phyloP scores from a whole-genome alignment of 2,329 filamentous ascomycete genomes.

The Pyrenophora teres region DNA sequence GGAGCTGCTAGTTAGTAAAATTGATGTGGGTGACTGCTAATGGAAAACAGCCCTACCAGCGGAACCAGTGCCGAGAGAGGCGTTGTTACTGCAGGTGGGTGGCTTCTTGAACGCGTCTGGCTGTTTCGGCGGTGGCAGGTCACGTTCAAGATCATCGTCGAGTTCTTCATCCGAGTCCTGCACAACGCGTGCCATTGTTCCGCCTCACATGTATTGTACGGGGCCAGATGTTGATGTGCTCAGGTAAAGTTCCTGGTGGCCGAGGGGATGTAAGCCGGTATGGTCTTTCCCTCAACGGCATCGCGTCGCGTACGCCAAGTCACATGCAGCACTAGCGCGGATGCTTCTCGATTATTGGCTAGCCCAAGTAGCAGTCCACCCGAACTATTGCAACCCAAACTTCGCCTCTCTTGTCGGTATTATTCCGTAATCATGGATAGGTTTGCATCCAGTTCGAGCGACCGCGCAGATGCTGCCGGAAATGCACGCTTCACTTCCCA shows the following conservation, averaged over 20 bases:
- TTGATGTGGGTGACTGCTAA: neutral
- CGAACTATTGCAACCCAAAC: neutral
- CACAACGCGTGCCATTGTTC: constrained; percentile 34
- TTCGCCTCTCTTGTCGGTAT: neutral
- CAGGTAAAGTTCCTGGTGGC: neutral
- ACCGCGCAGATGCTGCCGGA: constrained; percentile 35
- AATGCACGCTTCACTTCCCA: constrained; percentile 72
- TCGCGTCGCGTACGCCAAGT: constrained; percentile 27
- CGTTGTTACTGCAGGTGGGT: constrained; percentile 1
- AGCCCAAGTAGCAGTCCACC: constrained; percentile 2
- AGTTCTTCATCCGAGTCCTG: constrained; percentile 47
- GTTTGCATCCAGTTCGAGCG: constrained; percentile 26
- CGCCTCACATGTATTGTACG: constrained; percentile 1
- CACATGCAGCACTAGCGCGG: constrained; percentile 16
- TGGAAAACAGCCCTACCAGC: constrained; percentile 29
- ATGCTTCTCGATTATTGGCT: constrained; percentile 14
- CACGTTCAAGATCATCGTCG: constrained; percentile 36
- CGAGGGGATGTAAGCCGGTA: constrained; percentile 7
- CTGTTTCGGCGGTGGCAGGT: constrained; percentile 12
- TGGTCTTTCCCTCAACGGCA: neutral
- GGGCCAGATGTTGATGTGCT: neutral
- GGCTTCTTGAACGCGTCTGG: constrained; percentile 24
- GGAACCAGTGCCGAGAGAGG: constrained; percentile 31
- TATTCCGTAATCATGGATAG: constrained; percentile 33
- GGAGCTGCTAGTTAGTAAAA: neutral